Evolutionary conservation across 257 asterid species (phyloP), one percentile per base, ranked within the genome.

Genomic region (Echites panduratus): DNA sequence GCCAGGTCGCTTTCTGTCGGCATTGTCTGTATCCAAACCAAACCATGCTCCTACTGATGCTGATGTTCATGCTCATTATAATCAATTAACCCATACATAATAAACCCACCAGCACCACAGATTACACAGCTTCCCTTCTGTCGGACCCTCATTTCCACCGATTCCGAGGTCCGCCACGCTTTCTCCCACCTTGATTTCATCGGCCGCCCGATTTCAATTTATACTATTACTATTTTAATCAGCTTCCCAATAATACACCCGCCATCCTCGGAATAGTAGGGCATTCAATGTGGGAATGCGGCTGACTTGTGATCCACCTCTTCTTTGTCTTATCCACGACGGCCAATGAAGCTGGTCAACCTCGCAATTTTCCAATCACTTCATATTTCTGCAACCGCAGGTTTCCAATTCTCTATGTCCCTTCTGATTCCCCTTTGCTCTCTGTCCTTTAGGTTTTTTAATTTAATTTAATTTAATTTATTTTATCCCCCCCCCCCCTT

Each of bases 1-100:
- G 88, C 79, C 78, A 75, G 83, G 86, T 79, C 89, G 66, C 84
- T 86, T 85, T 87, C 89, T 86, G 88, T 88, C 86, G 80, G 87
- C 83, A 80, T 80, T 75, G 66, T 77, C 78, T 78, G 66, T 32
- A 26, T 76, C 66, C 75, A 26, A 47, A 70, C 50, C 62, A 27
- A 41, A 44, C 24, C n/a, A 19, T 52, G 17, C 41, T 49, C 26
- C 63, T 68, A 49, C 65, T 66, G 65, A 56, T 73, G 61, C 72
- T 76, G 80, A 41, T 41, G 45, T 41, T 73, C 56, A 57, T 79
- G 71, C 61, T 66, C 53, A 10, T 68, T 73, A 45, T 73, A 45
- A 61, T 67, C 26, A 52, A 68, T 29, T 43, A 32, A 59, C 29
- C 73, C 82, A 19, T 48, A 48, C 61, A 71, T 62, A 24, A 49